Base-by-base conservation (phyloP, 106 monocot genomes). In the Allium cepa region DNA sequence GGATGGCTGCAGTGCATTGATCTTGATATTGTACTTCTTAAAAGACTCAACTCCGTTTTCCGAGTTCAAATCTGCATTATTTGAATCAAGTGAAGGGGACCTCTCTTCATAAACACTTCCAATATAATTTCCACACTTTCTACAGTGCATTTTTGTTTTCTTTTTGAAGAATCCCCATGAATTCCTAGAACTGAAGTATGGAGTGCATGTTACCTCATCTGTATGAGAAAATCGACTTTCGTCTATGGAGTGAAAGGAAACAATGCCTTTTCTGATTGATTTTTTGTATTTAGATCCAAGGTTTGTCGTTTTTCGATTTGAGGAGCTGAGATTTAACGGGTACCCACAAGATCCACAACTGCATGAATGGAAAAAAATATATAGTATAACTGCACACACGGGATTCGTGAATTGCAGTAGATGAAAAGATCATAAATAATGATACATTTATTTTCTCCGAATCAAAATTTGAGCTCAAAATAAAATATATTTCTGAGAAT, bases 291-390 rank as follows among this genome's bases (percentile, higher is more conserved):
- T 83, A 6, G 75, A 78, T 46, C 79, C 87, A 59, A 83, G 77
- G 65, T 77, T 75, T 57, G 71, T 53, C 8, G 80, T 87, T 71
- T 83, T 78, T 60, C 83, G 52, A 28, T 72, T 60, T 27, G 80
- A 87, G 12, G 87, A 83, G 63, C 77, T 78, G 46, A 87, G 74
- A 72, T 87, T 83, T 68, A 87, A 49, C 18, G 71, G 72, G 57
- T 87, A 87, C 13, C 83, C 87, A 65, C 87, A 87, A 66, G 77
- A 72, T 8, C 87, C 83, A 75, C 87, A 87, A 71, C 83, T 87
- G 83, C 77, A 74, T 59, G 18, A 56, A 49, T 10, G 6, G 13
- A 45, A 15, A 8, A 55, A 11, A 55, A 27, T 6, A 55, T n/a
- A n/a, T 45, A 13, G 17, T 13, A 36, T 2, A 22, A 22, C 22